Evolutionary conservation across 257 asterid species (phyloP), one percentile per base, ranked within the genome.

Genomic region (Solanum arcanum): DNA sequence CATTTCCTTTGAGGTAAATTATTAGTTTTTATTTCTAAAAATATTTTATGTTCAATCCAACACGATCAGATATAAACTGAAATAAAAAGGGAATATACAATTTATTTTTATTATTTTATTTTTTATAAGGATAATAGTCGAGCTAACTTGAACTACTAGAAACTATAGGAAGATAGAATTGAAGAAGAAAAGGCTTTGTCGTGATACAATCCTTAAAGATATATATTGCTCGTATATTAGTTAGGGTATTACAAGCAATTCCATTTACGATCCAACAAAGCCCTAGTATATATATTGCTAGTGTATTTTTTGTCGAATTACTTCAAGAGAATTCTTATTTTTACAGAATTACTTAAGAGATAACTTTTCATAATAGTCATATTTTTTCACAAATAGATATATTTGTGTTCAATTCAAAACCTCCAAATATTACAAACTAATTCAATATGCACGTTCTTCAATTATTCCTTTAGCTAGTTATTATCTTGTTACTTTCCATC

Each of bases 1-100:
- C 77, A 78, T 89, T 13, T 91, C 91, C 10, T 91, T 91, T 69
- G 89, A 89, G 89, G 91, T 89, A 25, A 56, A 25, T 12, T 9
- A 33, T 8, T 3, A 2, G 9, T 66, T 13, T 66, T 66, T 66
- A 10, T 66, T 27, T 66, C 2, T 66, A 6, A 66, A 66, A 66
- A 12, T 66, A 25, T 6, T 27, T 8, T 66, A 12, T 25, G 35
- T 66, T 2, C 4, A 12, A 5, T 66, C 20, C 2, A 66, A 66
- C 2, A 66, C 35, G 9, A 6, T 66, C 0, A 27, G 0, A 3
- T 2, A 64, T 25, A 25, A 66, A 66, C 5, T 12, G 0, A 25
- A 66, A 13, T 9, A 49, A 49, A 27, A 11, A 25, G 5, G 20
- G 37, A 27, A 3, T 6, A 27, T 27, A 1, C 18, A 62, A 62